A percentile compares a stretch with the other conserved stretches of the same genome.
phyloP scores from a whole-genome alignment of 148 eudicot species.

The Cornus florida region DNA sequence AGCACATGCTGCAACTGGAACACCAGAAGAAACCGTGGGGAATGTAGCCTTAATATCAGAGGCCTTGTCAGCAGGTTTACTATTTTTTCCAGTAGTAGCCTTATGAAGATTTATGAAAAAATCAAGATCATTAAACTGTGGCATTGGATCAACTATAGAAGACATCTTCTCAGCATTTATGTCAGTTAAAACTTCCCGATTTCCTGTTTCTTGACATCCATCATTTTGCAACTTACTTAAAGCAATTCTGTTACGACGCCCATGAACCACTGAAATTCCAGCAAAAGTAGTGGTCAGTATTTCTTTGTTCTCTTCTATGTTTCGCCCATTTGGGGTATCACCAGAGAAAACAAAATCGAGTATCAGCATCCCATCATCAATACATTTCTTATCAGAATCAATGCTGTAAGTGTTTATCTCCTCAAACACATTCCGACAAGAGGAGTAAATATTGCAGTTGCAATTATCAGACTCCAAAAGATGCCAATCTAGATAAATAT shows the following conservation, averaged over 20 bases:
- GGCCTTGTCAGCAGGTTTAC: conserved; percentile 27
- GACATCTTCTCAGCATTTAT: conserved; percentile 25
- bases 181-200: conserved; percentile 26
- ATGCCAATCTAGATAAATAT: conserved; percentile 91
- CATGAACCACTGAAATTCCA: conserved; percentile 18
- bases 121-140: conserved; percentile 63
- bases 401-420: conserved; percentile 43
- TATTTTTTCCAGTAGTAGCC: conserved; percentile 27
- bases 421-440: conserved; percentile 46
- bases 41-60: conserved; percentile 23
- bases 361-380: conserved; percentile 39
- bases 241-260: conserved; percentile 20
- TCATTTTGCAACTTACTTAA: conserved; percentile 36
- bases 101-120: conserved; percentile 64
- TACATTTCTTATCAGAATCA: conserved; percentile 19
- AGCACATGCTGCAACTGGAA: conserved; percentile 28
- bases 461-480: conserved; percentile 52
- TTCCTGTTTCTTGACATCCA: conserved; percentile 34
- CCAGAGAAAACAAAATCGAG: conserved; percentile 50
- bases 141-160: conserved; percentile 28
- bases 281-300: conserved; percentile 31
- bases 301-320: conserved; percentile 43
- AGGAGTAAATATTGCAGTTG: conserved; percentile 31
- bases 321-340: conserved; percentile 28
- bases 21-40: conserved; percentile 23